A percentile compares a stretch with the other conserved stretches of the same genome.
Conservation (phyloP, 2,329 filamentous ascomycete species). For the Ascomycota sp. region DNA sequence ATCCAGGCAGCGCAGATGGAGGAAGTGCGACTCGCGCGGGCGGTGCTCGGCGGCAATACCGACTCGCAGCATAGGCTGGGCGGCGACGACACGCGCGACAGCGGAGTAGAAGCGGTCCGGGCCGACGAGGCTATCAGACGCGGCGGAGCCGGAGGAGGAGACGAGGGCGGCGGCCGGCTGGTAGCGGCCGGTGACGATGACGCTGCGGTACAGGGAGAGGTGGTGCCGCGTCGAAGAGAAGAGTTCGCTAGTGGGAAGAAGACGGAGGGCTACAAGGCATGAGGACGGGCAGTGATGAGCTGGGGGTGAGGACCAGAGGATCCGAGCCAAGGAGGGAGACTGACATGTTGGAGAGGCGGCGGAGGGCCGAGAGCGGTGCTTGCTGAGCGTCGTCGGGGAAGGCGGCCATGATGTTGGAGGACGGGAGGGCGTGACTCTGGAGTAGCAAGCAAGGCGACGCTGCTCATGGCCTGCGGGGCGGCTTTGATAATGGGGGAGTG, state of each 20-base stretch:
- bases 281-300: too few relatives aligned
- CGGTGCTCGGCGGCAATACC: conserved; percentile 23
- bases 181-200: conserved; percentile 25
- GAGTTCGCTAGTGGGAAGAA: conserved; percentile 15
- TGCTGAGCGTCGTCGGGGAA: too few relatives aligned
- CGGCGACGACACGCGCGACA: conserved; percentile 17
- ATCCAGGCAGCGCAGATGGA: conserved; percentile 20
- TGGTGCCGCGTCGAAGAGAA: conserved; percentile 24
- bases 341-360: background rate
- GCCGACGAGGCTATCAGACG: background rate
- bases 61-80: conserved; percentile 25
- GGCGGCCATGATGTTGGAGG: too few relatives aligned
- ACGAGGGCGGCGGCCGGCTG: background rate
- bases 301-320: too few relatives aligned
- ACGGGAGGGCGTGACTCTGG: too few relatives aligned
- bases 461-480: too few relatives aligned
- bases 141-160: too few relatives aligned
- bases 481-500: too few relatives aligned
- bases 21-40: conserved; percentile 13
- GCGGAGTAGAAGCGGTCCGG: conserved; percentile 8
- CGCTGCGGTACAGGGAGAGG: conserved; percentile 25
- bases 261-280: too few relatives aligned
- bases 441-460: too few relatives aligned
- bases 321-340: background rate
- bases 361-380: background rate